A percentile compares a stretch with the other conserved stretches of the same genome.
Conservation (phyloP, 2,329 filamentous ascomycete species). For the Catunica adiposa region DNA sequence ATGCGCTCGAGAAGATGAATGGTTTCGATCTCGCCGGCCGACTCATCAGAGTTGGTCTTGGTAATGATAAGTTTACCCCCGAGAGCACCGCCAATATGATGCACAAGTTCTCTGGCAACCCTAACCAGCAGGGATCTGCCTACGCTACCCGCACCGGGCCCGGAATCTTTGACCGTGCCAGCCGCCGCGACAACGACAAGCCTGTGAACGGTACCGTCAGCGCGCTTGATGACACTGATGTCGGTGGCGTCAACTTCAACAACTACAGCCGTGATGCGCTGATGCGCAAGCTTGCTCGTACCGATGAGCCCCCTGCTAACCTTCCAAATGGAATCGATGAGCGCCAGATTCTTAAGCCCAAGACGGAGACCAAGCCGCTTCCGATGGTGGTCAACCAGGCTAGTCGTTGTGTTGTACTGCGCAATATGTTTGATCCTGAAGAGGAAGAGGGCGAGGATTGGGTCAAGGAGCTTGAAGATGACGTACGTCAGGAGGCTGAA, state of each 20-base stretch:
- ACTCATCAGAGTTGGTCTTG: constrained; percentile 93
- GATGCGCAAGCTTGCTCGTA: constrained; percentile 96
- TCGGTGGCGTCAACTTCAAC: constrained; percentile 97
- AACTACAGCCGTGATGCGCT: constrained; percentile 97
- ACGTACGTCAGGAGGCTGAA: constrained; percentile 84
- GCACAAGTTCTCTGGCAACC: constrained; percentile 73
- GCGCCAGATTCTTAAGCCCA: constrained; percentile 58
- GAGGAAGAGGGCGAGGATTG: constrained; percentile 81
- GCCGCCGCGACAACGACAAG: constrained; percentile 84
- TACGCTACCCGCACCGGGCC: constrained; percentile 78
- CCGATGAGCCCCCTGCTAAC: constrained; percentile 54
- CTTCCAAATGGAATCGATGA: constrained; percentile 42
- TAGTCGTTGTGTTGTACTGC: constrained; percentile 81
- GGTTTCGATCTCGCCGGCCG: constrained; percentile 95
- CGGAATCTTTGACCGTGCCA: constrained; percentile 55
- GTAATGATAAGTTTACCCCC: constrained; percentile 99
- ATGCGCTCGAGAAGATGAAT: constrained; percentile 98
- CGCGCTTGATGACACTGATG: constrained; percentile 92
- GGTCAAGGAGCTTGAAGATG: constrained; percentile 86
- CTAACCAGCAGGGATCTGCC: constrained; percentile 61
- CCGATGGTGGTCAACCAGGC: constrained; percentile 82
- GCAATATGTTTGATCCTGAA: constrained; percentile 86
- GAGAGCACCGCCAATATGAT: constrained; percentile 87
- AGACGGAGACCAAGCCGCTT: constrained; percentile 60
- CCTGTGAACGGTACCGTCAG: constrained; percentile 50